A percentile compares a stretch with the other conserved stretches of the same genome.
phyloP scores from a whole-genome alignment of 2,329 filamentous ascomycete species.

The Pseudocercospora fuligena region DNA sequence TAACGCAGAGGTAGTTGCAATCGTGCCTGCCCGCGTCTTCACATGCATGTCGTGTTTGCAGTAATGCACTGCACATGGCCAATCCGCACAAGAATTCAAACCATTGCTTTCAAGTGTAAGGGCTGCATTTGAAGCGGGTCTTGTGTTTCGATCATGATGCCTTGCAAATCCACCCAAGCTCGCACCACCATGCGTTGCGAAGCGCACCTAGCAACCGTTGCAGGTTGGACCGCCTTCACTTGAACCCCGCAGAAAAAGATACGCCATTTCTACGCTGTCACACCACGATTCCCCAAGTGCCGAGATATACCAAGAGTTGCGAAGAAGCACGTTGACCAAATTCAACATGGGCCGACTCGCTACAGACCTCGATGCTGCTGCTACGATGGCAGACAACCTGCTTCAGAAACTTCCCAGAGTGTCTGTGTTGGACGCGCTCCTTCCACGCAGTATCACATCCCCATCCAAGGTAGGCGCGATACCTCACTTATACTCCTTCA shows the following conservation, averaged over 20 bases:
- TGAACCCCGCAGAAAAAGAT: background rate
- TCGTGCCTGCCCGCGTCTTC: background rate
- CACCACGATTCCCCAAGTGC: background rate
- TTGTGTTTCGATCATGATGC: background rate
- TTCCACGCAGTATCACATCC: slow-evolving; percentile 26
- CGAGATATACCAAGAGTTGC: background rate
- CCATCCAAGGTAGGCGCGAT: slow-evolving; percentile 17
- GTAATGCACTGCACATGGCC: background rate
- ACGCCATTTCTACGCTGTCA: background rate
- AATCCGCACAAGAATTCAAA: background rate
- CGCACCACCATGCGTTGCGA: background rate
- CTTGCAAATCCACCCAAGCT: background rate
- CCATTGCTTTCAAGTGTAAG: background rate
- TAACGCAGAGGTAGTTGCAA: no score
- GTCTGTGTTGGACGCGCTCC: slow-evolving; percentile 40
- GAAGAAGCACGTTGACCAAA: background rate
- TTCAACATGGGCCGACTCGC: slow-evolving; percentile 37
- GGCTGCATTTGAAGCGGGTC: background rate
- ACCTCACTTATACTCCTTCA: background rate
- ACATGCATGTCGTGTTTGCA: background rate
- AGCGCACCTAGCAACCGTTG: background rate
- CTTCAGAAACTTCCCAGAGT: slow-evolving; percentile 34
- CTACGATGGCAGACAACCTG: slow-evolving; percentile 36
- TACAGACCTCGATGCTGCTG: slow-evolving; percentile 35
- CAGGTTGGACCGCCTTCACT: background rate